Evolutionary conservation across 495 filamentous ascomycete species (phyloP), one percentile per base, ranked within the genome.

Genomic region (Hyaloscypha finlandica): DNA sequence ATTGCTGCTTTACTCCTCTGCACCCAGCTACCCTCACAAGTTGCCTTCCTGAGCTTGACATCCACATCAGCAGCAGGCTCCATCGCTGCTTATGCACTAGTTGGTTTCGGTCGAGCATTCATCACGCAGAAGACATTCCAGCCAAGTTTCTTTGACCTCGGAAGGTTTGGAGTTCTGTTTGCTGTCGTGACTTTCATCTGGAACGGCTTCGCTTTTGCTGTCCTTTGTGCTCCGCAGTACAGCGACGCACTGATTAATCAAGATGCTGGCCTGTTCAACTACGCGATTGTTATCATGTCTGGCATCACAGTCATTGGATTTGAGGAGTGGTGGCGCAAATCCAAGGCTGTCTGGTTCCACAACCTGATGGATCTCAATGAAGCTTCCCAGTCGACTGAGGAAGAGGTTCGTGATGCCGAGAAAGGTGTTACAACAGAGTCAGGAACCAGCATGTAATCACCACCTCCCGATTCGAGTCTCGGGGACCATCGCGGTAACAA

Each of bases 231-330:
- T 1, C 76, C 76, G n/a, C 63, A 74, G 48, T 78, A 78, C 65
- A 68, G 74, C 22, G 61, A 78, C 60, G 63, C 20, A 25, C 48
- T 61, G 1, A 77, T 78, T 32, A 67, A 74, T 51, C 8, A 63
- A 19, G 74, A 78, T 12, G 70, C 76, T 0, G 71, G 72, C 25
- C 57, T 77, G 14, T 77, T 78, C 68, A 78, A 78, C 54, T 78
- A 78, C 45, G 72, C 74, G 4, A 78, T 78, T 31, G 76, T 78
- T 45, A 78, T 78, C 37, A 77, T 78, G 75, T 75, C 72, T 30
- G 76, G 76, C 39, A 71, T 78, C 60, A 78, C 76, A 0, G 72
- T 77, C 52, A 61, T 78, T 51, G 76, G 73, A 0, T 35, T 77
- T 3, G 68, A 61, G 12, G 76, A 78, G 60, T 78, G 75, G 75